A percentile compares a stretch with the other conserved stretches of the same genome.
Evolutionary conservation across 2,329 filamentous ascomycete species (phyloP).

Genomic region (Colletotrichum neosansevieriae): DNA sequence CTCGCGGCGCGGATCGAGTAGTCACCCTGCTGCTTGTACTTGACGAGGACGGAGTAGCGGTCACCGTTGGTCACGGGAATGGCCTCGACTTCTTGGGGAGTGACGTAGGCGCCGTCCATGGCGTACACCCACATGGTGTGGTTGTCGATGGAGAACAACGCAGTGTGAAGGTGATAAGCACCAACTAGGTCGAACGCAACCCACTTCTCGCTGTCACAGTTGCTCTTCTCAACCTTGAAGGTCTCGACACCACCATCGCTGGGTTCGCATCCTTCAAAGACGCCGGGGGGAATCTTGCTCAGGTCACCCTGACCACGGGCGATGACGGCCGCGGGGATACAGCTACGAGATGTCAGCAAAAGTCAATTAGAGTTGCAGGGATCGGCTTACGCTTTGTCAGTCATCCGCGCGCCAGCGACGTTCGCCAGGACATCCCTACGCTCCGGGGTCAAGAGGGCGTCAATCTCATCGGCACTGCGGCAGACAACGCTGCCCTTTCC

Average conservation of each 20-base stretch:
- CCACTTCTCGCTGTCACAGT: conserved; percentile 58
- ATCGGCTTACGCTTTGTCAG: conserved; percentile 54
- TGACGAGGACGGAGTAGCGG: conserved; percentile 64
- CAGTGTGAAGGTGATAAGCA: conserved; percentile 60
- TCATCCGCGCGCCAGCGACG: conserved; percentile 48
- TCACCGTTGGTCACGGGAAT: conserved; percentile 61
- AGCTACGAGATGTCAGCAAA: conserved; percentile 41
- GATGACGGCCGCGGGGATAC: conserved; percentile 56
- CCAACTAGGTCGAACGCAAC: conserved; percentile 68
- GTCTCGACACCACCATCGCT: conserved; percentile 58
- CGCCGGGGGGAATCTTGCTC: conserved; percentile 54
- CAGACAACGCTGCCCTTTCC: conserved; percentile 70
- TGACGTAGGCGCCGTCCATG: conserved; percentile 66
- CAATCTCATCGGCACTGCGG: conserved; percentile 57
- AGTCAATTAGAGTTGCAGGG: neutral
- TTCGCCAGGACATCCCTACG: conserved; percentile 48
- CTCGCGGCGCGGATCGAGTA: conserved; percentile 68
- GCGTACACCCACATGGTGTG: conserved; percentile 66
- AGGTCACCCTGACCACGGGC: conserved; percentile 50
- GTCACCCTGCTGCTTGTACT: conserved; percentile 59
- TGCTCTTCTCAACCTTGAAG: conserved; percentile 48
- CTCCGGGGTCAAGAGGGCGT: conserved; percentile 49
- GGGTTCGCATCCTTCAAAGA: conserved; percentile 61
- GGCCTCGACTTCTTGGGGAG: conserved; percentile 55
- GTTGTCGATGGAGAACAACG: conserved; percentile 63